phyloP scores from a whole-genome alignment of 2,329 filamentous ascomycete genomes.

The Talaromyces sp. region DNA sequence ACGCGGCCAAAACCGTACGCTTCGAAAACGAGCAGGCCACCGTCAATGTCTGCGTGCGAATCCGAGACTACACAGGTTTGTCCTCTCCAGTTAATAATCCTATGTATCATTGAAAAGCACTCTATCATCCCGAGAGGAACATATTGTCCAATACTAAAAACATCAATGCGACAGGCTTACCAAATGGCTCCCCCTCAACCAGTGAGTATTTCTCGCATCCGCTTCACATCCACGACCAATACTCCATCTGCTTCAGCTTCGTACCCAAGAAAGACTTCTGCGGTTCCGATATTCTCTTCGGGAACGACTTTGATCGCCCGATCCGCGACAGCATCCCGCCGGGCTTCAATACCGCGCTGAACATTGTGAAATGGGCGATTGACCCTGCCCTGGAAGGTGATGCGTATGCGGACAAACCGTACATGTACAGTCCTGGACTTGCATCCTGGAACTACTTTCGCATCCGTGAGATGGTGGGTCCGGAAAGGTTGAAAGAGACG shows the following conservation, averaged over 20 bases:
- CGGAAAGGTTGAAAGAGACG: conserved; percentile 19
- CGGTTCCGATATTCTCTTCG: conserved; percentile 75
- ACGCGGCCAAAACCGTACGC: conserved; percentile 56
- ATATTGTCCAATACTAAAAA: background rate
- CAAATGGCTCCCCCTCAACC: conserved; percentile 60
- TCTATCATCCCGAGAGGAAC: background rate
- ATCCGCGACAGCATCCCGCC: conserved; percentile 82
- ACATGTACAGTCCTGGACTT: conserved; percentile 76
- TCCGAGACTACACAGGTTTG: conserved; percentile 55
- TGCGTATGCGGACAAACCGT: conserved; percentile 77
- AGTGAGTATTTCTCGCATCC: conserved; percentile 72
- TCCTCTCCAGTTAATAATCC: background rate
- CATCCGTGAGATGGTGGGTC: conserved; percentile 45
- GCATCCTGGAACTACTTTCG: conserved; percentile 73
- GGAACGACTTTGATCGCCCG: conserved; percentile 90
- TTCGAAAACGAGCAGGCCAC: conserved; percentile 62
- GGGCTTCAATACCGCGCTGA: conserved; percentile 78
- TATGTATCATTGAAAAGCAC: background rate
- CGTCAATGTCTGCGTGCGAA: conserved; percentile 66
- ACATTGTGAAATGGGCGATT: conserved; percentile 82
- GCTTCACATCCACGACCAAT: conserved; percentile 70
- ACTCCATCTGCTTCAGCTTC: conserved; percentile 77
- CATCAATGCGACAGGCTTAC: conserved; percentile 56
- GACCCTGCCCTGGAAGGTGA: conserved; percentile 90
- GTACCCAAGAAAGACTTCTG: conserved; percentile 63